phyloP scores from a whole-genome alignment of 2,329 filamentous ascomycete genomes.

The Apiospora aurea region DNA sequence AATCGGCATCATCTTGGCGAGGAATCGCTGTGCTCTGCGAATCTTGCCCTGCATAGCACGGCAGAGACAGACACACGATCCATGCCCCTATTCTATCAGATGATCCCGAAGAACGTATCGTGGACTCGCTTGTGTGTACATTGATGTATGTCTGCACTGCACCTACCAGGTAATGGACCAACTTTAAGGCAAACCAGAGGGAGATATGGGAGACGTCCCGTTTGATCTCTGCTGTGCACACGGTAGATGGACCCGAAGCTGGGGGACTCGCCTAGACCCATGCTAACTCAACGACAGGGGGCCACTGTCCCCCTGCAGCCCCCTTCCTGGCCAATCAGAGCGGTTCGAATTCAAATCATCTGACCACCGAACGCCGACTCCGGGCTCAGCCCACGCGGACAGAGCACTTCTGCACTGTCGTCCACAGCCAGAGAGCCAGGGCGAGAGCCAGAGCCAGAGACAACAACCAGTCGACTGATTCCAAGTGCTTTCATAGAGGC shows the following conservation, averaged over 20 bases:
- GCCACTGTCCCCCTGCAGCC: neutral
- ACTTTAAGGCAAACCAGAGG: neutral
- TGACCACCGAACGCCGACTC: conserved; percentile 20
- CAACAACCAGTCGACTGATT: neutral
- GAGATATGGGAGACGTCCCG: neutral
- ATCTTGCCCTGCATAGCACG: too few species aligned
- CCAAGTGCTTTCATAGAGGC: conserved; percentile 1
- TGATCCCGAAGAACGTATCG: neutral
- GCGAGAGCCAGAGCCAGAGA: neutral
- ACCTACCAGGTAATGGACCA: neutral
- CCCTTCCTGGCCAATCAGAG: neutral
- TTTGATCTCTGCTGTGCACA: conserved; percentile 19
- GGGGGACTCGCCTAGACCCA: conserved; percentile 14
- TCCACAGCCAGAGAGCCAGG: neutral
- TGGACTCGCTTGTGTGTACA: neutral
- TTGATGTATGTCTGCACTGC: neutral
- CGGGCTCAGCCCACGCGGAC: conserved; percentile 18
- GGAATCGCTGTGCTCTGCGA: neutral
- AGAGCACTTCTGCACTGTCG: neutral
- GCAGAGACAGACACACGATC: neutral
- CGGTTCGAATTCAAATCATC: conserved; percentile 11
- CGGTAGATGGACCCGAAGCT: conserved; percentile 11
- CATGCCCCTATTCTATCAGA: neutral
- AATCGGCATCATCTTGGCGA: neutral
- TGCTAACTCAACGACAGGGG: conserved; percentile 16